phyloP scores from a whole-genome alignment of 352 stramenopile genomes.

The Pythium biforme region DNA sequence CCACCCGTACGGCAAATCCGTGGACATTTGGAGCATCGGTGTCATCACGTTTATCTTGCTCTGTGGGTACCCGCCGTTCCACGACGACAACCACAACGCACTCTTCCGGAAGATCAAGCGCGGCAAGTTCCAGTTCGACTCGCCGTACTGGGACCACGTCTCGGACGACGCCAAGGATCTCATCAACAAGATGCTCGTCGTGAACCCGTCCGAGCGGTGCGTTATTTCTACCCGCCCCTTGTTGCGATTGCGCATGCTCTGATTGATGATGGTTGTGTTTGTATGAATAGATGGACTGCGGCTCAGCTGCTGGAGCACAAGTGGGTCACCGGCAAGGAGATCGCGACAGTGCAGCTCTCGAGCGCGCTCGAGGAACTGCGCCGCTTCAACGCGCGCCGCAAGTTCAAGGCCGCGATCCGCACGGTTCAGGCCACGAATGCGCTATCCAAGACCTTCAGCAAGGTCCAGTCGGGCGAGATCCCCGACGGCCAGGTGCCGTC shows the following conservation, averaged over 20 bases:
- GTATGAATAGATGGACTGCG: slow-evolving; percentile 57
- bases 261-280: too few species aligned
- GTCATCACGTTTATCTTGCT: slow-evolving; percentile 88
- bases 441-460: slow-evolving; percentile 78
- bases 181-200: slow-evolving; percentile 90
- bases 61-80: slow-evolving; percentile 86
- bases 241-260: background rate
- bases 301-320: slow-evolving; percentile 85
- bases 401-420: slow-evolving; percentile 93
- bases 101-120: slow-evolving; percentile 95
- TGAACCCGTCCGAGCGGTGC: slow-evolving; percentile 88
- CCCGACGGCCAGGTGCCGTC: slow-evolving; percentile 12
- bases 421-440: slow-evolving; percentile 75
- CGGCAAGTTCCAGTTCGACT: slow-evolving; percentile 94
- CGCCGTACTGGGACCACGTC: slow-evolving; percentile 93
- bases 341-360: slow-evolving; percentile 88
- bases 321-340: slow-evolving; percentile 88
- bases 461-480: slow-evolving; percentile 31
- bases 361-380: slow-evolving; percentile 91
- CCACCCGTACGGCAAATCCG: slow-evolving; percentile 73
- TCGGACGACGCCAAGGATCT: slow-evolving; percentile 94
- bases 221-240: slow-evolving; percentile 4
- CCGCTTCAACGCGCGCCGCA: slow-evolving; percentile 93
- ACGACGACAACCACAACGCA: slow-evolving; percentile 92
- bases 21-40: slow-evolving; percentile 91